Conservation (phyloP, 1,139 yeast genomes). For the Zygoascus meyerae region DNA sequence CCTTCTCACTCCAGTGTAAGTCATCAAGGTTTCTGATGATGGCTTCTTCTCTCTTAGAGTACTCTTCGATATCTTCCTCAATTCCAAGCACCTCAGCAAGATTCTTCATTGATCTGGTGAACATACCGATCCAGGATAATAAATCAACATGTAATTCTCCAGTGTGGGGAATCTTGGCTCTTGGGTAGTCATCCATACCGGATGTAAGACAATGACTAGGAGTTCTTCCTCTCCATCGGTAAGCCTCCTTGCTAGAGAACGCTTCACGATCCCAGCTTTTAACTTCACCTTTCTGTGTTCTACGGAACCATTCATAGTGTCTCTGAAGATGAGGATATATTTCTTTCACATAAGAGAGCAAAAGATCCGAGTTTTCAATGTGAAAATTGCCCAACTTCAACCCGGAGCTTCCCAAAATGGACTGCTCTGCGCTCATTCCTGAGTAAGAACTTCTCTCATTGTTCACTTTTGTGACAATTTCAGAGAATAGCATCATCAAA, state of each 20-base stretch:
- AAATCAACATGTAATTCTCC: conserved; percentile 91
- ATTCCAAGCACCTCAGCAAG: conserved; percentile 64
- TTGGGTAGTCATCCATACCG: conserved; percentile 94
- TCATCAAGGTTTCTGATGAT: conserved; percentile 59
- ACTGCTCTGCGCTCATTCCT: neutral
- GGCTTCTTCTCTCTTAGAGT: conserved; percentile 47
- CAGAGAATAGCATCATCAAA: conserved; percentile 69
- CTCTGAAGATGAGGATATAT: conserved; percentile 71
- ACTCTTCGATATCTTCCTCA: conserved; percentile 51
- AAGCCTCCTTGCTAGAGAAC: conserved; percentile 53
- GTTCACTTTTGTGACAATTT: conserved; percentile 49
- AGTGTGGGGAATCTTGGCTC: conserved; percentile 72
- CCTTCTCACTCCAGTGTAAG: conserved; percentile 72
- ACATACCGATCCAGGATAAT: conserved; percentile 87
- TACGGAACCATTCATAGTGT: conserved; percentile 83
- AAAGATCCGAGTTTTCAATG: conserved; percentile 54
- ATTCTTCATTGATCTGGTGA: conserved; percentile 75
- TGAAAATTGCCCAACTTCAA: conserved; percentile 41
- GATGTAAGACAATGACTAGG: conserved; percentile 80
- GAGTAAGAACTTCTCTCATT: conserved; percentile 1
- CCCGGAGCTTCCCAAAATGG: conserved; percentile 4
- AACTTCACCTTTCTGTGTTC: conserved; percentile 69
- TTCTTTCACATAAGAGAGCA: conserved; percentile 53
- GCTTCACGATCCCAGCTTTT: conserved; percentile 67
- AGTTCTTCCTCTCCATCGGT: conserved; percentile 93